phyloP scores from a whole-genome alignment of 1,139 yeast species.

The Geotrichum fermentans region DNA sequence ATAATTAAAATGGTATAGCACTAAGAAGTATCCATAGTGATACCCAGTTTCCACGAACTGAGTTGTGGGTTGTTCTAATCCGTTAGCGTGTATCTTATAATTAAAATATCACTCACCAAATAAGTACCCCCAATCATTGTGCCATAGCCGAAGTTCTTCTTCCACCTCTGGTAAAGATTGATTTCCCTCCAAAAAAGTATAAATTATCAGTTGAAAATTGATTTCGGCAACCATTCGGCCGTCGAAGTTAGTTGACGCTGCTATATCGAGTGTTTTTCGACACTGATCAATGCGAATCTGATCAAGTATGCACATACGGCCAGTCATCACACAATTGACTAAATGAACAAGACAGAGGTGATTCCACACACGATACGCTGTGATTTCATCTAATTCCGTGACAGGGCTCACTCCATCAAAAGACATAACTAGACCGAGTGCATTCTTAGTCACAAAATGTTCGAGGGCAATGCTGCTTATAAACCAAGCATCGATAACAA shows the following conservation, averaged over 20 bases:
- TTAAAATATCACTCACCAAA: conserved; percentile 33
- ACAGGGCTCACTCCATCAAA: conserved; percentile 36
- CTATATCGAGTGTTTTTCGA: conserved; percentile 54
- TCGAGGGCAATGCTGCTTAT: conserved; percentile 56
- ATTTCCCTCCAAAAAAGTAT: conserved; percentile 52
- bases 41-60: conserved; percentile 75
- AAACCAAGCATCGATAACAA: conserved; percentile 56
- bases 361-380: conserved; percentile 62
- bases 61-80: conserved; percentile 56
- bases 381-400: conserved; percentile 48
- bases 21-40: conserved; percentile 57
- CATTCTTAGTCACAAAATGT: conserved; percentile 50
- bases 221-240: conserved; percentile 87
- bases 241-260: conserved; percentile 71
- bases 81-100: background rate
- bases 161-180: conserved; percentile 35
- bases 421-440: conserved; percentile 37
- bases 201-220: conserved; percentile 56
- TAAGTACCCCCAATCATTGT: conserved; percentile 64
- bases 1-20: conserved; percentile 40
- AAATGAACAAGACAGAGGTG: conserved; percentile 68
- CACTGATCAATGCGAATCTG: conserved; percentile 60
- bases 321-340: conserved; percentile 63
- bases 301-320: conserved; percentile 68
- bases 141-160: conserved; percentile 52